Conservation (phyloP, 345 rosid genomes). For the Lagerstroemia speciosa region DNA sequence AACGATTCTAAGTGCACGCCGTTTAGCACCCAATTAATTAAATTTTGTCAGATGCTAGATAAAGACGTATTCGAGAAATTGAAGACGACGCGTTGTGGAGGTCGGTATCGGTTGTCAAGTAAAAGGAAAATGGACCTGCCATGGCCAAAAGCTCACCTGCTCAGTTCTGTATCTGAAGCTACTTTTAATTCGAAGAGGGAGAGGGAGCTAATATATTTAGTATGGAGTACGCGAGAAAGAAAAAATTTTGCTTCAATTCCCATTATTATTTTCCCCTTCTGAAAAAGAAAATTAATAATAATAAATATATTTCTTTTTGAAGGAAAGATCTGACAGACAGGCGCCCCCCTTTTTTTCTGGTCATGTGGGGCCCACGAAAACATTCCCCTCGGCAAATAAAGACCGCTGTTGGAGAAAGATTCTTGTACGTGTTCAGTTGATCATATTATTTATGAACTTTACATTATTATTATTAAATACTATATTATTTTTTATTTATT, state of each 20-base stretch:
- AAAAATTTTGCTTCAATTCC: neutral
- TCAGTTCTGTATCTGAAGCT: neutral
- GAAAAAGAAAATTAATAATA: neutral
- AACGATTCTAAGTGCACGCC: no score
- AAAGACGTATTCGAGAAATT: no score
- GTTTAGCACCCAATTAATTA: no score
- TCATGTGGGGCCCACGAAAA: constrained; percentile 18
- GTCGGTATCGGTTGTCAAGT: neutral
- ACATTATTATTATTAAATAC: no score
- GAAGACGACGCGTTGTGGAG: no score
- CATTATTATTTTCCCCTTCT: no score
- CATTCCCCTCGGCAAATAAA: constrained; percentile 66
- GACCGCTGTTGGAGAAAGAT: constrained; percentile 21
- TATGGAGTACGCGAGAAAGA: no score
- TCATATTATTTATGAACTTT: no score
- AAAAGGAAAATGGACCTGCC: neutral
- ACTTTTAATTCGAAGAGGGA: neutral
- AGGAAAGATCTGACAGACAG: neutral
- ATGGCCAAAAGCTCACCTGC: neutral
- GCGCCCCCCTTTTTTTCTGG: neutral
- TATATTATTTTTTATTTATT: no score
- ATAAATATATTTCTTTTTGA: neutral
- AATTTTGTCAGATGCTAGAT: no score
- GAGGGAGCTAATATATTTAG: neutral
- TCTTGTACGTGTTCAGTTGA: no score